Conservation (phyloP, 257 asterid species). For the Henckelia pumila region DNA sequence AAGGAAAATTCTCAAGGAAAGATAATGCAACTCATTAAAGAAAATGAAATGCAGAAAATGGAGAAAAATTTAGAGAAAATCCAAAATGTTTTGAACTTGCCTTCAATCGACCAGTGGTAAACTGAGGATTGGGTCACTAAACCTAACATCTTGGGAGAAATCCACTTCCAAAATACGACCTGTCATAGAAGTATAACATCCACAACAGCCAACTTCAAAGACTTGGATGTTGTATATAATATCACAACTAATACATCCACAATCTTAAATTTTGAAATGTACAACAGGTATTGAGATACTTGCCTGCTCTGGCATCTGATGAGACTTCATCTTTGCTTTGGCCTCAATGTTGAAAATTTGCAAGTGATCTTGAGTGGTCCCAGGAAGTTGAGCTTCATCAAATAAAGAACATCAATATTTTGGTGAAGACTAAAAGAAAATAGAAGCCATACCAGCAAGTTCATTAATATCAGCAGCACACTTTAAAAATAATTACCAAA, state of each 20-base stretch:
- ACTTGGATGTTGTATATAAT: constrained; percentile 4
- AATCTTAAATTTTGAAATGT: constrained; percentile 17
- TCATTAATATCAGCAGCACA: not conserved
- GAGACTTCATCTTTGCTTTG: constrained; percentile 84
- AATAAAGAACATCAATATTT: constrained; percentile 32
- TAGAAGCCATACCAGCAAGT: constrained; percentile 6
- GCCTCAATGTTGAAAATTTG: constrained; percentile 98
- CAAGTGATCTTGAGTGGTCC: constrained; percentile 92
- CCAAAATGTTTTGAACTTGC: constrained; percentile 33
- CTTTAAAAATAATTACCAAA: not conserved
- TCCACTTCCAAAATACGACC: constrained; percentile 99
- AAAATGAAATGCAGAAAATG: constrained; percentile 7
- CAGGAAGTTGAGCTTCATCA: constrained; percentile 90
- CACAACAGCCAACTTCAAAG: constrained; percentile 21
- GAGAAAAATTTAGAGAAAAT: not conserved
- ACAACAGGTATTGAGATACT: constrained; percentile 14
- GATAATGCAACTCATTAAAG: constrained; percentile 6
- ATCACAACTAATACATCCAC: constrained; percentile 6
- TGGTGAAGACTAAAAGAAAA: constrained; percentile 15
- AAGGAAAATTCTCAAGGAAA: constrained; percentile 20
- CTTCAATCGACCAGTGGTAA: constrained; percentile 95
- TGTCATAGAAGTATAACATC: constrained; percentile 28
- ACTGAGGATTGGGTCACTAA: constrained; percentile 90
- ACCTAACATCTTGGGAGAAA: constrained; percentile 87
- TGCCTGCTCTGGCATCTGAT: constrained; percentile 99